Base-by-base conservation (phyloP, 768 basidiomycete genomes). In the Tylopilus vinaceipallidus region DNA sequence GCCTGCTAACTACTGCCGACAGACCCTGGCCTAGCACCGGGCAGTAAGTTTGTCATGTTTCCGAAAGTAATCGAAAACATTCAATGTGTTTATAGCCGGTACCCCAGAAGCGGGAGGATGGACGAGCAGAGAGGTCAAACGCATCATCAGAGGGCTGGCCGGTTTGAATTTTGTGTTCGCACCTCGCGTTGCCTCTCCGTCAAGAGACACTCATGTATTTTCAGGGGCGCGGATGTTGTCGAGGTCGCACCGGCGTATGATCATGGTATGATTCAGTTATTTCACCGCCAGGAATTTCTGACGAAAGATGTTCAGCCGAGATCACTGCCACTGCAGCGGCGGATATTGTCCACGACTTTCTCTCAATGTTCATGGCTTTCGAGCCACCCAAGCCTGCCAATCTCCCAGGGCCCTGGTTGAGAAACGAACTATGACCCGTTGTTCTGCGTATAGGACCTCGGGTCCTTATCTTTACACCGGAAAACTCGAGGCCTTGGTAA, bases 31-130 rank as follows among this genome's bases (percentile, higher is more conserved):
- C 63, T 89, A 51, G 90, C 90, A 27, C 90, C 89, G 40, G 89
- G 81, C 7, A 88, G 86, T 87, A 60, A 63, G 84, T 73, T 39
- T 27, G n/a, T 36, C 6, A 22, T 17, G n/a, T 49, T 6, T 2
- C 9, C 27, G 16, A 16, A 35, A 13, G 23, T 26, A 22, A 29
- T 44, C 12, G 17, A 14, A 34, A 26, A 27, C 34, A 17, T n/a
- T 47, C 20, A 52, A 10, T 13, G 10, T 6, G 14, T 52, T 40
- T 35, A 4, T 60, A 89, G 86, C 91, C 49, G 88, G 90, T 13
- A 91, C 90, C 2, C 90, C 90, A 13, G 90, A 92, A 65, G 75
- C 84, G 2, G 90, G 90, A 27, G 90, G 90, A 12, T 91, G 87
- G 88, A 89, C 90, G 3, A 84, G 81, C 17, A 80, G 89, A 41